A percentile compares a stretch with the other conserved stretches of the same genome.
Conservation (phyloP, 148 eudicot genomes). For the Camellia japonica region DNA sequence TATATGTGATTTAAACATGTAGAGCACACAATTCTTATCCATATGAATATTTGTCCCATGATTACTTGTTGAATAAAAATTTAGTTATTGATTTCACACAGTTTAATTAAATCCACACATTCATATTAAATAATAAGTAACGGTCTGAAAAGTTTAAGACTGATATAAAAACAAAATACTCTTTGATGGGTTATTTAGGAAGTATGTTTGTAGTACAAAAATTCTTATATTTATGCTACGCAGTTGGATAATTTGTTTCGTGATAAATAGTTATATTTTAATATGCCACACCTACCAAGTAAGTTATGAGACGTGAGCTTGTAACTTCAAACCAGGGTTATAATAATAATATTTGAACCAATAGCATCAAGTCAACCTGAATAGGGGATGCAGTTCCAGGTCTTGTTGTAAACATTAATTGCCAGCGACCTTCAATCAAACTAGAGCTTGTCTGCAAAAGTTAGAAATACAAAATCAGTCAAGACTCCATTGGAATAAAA, state of each 20-base stretch:
- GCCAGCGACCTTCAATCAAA: constrained; percentile 96
- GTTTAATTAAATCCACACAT: not conserved
- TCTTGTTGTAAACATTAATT: constrained; percentile 86
- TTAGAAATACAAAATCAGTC: not conserved
- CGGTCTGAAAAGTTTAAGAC: no score
- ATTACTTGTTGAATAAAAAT: not conserved
- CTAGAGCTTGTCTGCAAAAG: constrained; percentile 71
- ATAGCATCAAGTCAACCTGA: constrained; percentile 48
- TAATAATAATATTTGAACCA: not conserved
- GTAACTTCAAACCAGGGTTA: constrained; percentile 3
- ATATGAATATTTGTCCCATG: not conserved
- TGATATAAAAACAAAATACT: not conserved
- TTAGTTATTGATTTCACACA: not conserved
- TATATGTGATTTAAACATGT: no score
- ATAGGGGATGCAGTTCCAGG: constrained; percentile 94
- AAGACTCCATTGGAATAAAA: no score
- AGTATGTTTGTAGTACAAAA: no score
- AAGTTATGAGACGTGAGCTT: not conserved
- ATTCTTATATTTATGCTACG: not conserved
- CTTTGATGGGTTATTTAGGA: not conserved
- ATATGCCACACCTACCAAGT: no score
- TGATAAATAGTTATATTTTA: not conserved
- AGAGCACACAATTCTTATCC: not conserved
- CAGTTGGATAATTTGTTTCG: not conserved
- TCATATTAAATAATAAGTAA: not conserved